Evolutionary conservation across 164 flowering plant species (phyloP), one percentile per base, ranked within the genome.

Genomic region (Dillenia turbinata): DNA sequence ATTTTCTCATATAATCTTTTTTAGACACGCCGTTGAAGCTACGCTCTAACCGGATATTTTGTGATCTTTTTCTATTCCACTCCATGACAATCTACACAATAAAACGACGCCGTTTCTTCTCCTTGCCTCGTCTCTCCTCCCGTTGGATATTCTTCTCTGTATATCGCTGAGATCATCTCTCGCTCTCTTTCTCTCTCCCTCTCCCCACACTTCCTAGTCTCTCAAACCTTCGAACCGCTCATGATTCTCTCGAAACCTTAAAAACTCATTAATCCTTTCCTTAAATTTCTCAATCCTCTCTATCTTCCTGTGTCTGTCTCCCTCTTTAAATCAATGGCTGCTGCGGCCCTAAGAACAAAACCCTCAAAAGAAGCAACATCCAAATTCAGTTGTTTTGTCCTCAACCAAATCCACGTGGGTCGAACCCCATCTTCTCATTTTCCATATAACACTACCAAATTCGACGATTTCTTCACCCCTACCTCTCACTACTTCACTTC

Each of bases 271-370:
- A 52, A 52, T 59, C 63, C 61, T 49, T 50, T 43, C 47, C 44
- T 48, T n/a, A 49, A 60, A 47, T 47, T 52, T 47, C 1, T 11
- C 26, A 8, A 8, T 43, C 26, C 43, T 22, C 17, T 15, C 49
- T 49, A 14, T 9, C 19, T 51, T n/a, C n/a, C 44, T n/a, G 12
- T 14, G 49, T 61, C 44, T 14, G 17, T 17, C 19, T 15, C 48
- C 12, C 56, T 16, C 8, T 8, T 49, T 33, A 12, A 26, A 67
- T 24, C 74, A 73, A 82, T 81, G 87, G 83, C 88, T 43, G 86
- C 85, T n/a, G 85, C 78, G 46, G 73, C 61, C 51, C 56, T 89
- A 44, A 78, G 87, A 67, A 78, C 82, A 54, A 83, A 78, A 59
- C 74, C 87, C 49, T 56, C 85, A 2, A 80, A 63, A 52, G 81